Percentiles rank a stretch among this genome's conserved stretches.
phyloP scores from a whole-genome alignment of 495 filamentous ascomycete species.

The Penicillium coffeae region DNA sequence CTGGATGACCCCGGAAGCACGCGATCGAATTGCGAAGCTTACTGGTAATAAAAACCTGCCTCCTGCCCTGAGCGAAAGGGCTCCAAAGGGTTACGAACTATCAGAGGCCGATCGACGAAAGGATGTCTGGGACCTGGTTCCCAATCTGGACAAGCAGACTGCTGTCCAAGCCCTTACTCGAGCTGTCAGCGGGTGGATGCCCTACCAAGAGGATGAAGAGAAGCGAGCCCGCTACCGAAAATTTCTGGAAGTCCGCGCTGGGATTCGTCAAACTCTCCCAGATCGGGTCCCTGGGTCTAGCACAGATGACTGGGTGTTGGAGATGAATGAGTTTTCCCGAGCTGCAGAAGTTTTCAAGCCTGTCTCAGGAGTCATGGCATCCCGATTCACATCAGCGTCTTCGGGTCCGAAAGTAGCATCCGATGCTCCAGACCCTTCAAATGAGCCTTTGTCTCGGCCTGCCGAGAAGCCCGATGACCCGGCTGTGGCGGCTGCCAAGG shows the following conservation, averaged over 20 bases:
- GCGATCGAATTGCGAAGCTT: conserved; percentile 69
- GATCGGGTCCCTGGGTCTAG: conserved; percentile 51
- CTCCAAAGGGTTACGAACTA: conserved; percentile 57
- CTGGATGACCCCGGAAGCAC: conserved; percentile 77
- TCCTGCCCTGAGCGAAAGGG: conserved; percentile 67
- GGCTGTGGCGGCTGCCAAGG: conserved; percentile 78
- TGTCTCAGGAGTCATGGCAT: conserved; percentile 86
- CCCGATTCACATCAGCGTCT: conserved; percentile 78
- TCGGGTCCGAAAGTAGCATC: conserved; percentile 39
- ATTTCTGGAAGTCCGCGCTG: conserved; percentile 78
- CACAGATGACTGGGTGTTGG: conserved; percentile 72
- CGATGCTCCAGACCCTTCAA: conserved; percentile 34
- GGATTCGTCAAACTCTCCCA: conserved; percentile 56
- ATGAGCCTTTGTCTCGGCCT: conserved; percentile 51
- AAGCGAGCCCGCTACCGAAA: conserved; percentile 75
- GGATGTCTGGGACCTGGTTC: conserved; percentile 63
- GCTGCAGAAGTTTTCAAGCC: conserved; percentile 92
- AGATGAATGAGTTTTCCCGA: conserved; percentile 81
- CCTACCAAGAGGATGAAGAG: conserved; percentile 74
- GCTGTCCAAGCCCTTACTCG: conserved; percentile 73
- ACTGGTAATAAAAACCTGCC: conserved; percentile 78
- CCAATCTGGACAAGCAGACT: conserved; percentile 66
- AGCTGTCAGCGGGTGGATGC: conserved; percentile 72
- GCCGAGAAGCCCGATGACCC: conserved; percentile 67
- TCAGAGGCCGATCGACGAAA: conserved; percentile 55